phyloP scores from a whole-genome alignment of 768 basidiomycete species.

The Mycena epipterygia region DNA sequence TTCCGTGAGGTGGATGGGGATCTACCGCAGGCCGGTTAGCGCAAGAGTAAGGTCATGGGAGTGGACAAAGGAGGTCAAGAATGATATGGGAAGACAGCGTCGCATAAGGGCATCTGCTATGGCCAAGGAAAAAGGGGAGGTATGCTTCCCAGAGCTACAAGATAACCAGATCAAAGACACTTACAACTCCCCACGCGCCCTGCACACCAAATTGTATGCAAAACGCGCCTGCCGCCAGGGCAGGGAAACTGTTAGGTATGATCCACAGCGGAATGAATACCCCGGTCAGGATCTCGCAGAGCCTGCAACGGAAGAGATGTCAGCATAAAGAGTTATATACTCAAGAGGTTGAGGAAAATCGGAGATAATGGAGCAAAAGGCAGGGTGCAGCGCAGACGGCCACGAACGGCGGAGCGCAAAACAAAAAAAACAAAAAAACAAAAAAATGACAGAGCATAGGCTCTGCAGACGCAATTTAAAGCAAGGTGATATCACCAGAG shows the following conservation, averaged over 20 bases:
- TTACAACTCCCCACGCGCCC: constrained; percentile 78
- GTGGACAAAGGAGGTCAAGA: not conserved
- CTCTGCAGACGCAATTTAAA: constrained; percentile 8
- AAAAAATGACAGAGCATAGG: constrained; percentile 1
- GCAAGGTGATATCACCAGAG: constrained; percentile 13
- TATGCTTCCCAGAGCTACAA: constrained; percentile 7
- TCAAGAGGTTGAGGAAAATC: constrained; percentile 1
- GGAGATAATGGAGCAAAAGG: not conserved
- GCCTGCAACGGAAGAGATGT: constrained; percentile 37
- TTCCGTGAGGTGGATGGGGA: constrained; percentile 76
- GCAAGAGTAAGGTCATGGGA: constrained; percentile 4
- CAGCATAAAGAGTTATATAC: constrained; percentile 16
- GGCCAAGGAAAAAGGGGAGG: not conserved
- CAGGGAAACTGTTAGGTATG: constrained; percentile 65
- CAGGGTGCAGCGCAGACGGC: not conserved
- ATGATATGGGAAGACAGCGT: not conserved
- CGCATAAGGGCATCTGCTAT: constrained; percentile 1
- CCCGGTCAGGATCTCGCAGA: constrained; percentile 55
- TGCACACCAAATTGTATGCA: constrained; percentile 79
- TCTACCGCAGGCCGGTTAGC: constrained; percentile 42
- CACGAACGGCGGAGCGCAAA: not conserved
- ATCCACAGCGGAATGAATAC: constrained; percentile 78
- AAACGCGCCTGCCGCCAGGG: constrained; percentile 76
- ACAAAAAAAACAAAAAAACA: no score
- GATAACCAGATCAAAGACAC: constrained; percentile 35